These are phyloP conservation scores for Peronospora tabacina DNA, from an alignment of 352 stramenopile species.

Conservation along the genomic window DNA sequence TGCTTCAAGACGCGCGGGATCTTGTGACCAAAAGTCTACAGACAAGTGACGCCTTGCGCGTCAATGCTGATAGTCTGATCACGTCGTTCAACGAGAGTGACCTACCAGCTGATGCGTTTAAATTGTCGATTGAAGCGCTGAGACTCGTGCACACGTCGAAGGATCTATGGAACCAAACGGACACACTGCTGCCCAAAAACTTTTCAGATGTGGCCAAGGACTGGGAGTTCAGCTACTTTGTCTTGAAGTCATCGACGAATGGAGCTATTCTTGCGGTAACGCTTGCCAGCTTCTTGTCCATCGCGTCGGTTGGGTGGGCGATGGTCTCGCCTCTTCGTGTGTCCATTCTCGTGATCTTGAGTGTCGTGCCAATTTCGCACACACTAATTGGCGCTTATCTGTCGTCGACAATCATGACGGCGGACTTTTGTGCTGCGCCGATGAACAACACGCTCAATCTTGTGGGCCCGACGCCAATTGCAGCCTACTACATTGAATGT, in stretches of 20 bases:
- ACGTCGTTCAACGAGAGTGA: slow-evolving; percentile 66
- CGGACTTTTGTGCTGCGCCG: slow-evolving; percentile 69
- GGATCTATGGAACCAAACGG: slow-evolving; percentile 44
- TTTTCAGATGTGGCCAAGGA: slow-evolving; percentile 44
- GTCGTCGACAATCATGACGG: slow-evolving; percentile 71
- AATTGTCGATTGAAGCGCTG: slow-evolving; percentile 55
- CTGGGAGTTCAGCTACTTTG: slow-evolving; percentile 73
- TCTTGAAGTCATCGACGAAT: slow-evolving; percentile 77
- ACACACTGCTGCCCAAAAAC: slow-evolving; percentile 47
- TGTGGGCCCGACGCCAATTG: slow-evolving; percentile 37
- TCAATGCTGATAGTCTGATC: slow-evolving; percentile 49
- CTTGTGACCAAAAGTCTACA: slow-evolving; percentile 28
- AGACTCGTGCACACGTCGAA: slow-evolving; percentile 50
- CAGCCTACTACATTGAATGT: slow-evolving; percentile 64
- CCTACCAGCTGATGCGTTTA: slow-evolving; percentile 50
- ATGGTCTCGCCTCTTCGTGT: slow-evolving; percentile 66
- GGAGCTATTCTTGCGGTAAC: slow-evolving; percentile 65
- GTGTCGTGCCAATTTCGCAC: slow-evolving; percentile 70
- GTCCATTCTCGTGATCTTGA: slow-evolving; percentile 70
- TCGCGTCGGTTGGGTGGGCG: slow-evolving; percentile 73
- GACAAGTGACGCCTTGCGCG: slow-evolving; percentile 35
- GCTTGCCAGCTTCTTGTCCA: slow-evolving; percentile 69
- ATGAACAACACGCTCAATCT: slow-evolving; percentile 56
- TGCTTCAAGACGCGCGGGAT: slow-evolving; percentile 39
- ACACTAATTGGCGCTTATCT: slow-evolving; percentile 73